Evolutionary conservation across 2,329 filamentous ascomycete genomes (phyloP).

Genomic region (Pseudogymnoascus sp.): DNA sequence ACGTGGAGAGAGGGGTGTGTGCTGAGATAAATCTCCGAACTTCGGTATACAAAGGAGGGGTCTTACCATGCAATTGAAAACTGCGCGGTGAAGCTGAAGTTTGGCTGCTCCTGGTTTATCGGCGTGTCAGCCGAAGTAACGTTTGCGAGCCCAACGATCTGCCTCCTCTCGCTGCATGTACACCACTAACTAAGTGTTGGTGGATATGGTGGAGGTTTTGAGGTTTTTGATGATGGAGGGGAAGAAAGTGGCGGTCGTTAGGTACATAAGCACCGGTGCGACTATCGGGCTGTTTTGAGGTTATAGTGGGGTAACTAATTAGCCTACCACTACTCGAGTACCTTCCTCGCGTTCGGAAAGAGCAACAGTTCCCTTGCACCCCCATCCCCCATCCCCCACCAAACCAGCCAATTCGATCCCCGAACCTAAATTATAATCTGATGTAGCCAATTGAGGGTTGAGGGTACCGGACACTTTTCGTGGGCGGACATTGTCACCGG

Average conservation of each 20-base stretch:
- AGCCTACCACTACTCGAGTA: not conserved
- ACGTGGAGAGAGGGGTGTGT: not conserved
- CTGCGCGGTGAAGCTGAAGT: constrained; percentile 15
- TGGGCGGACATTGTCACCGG: not conserved
- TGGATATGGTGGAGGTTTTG: not conserved
- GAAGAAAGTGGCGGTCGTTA: constrained; percentile 10
- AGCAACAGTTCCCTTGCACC: not conserved
- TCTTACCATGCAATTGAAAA: constrained; percentile 13
- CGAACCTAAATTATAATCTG: not conserved
- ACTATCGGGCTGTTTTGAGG: constrained; percentile 7
- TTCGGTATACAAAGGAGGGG: constrained; percentile 11
- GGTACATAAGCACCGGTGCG: constrained; percentile 7
- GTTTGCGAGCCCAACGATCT: constrained; percentile 40
- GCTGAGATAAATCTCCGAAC: not conserved
- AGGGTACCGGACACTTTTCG: not conserved
- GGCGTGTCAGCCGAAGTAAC: constrained; percentile 35
- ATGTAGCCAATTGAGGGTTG: not conserved
- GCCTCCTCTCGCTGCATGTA: constrained; percentile 49
- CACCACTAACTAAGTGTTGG: constrained; percentile 13
- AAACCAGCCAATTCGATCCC: not conserved
- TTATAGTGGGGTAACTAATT: constrained; percentile 10
- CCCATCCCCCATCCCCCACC: not conserved
- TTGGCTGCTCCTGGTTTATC: constrained; percentile 20
- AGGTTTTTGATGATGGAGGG: constrained; percentile 10
- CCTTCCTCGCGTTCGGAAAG: not conserved